These are phyloP conservation scores for Ophiostoma populinum DNA, from an alignment of 2,329 filamentous ascomycete species.

Conservation along the genomic window DNA sequence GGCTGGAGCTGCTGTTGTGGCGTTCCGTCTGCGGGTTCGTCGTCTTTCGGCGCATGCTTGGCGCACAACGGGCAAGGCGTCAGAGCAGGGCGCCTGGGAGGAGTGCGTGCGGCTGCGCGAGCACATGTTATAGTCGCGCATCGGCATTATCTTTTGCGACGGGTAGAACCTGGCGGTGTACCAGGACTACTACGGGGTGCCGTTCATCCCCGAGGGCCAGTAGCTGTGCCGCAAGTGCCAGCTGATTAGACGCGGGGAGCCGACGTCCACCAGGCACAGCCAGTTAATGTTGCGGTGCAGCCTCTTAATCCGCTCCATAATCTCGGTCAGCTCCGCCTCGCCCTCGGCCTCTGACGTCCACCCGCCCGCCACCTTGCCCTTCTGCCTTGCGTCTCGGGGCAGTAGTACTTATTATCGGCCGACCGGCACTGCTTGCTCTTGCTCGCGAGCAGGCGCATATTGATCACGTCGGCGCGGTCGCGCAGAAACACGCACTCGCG, in stretches of 20 bases:
- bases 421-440: constrained; percentile 79
- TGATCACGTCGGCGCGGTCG: constrained; percentile 76
- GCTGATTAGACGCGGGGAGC: constrained; percentile 78
- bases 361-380: too few species aligned
- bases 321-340: too few species aligned
- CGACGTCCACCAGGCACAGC: too few species aligned
- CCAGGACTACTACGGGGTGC: constrained; percentile 96
- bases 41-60: constrained; percentile 84
- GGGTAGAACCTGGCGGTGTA: constrained; percentile 95
- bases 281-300: too few species aligned
- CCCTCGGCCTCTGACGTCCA: too few species aligned
- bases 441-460: constrained; percentile 72
- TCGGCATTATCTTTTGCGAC: constrained; percentile 97
- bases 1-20: too few species aligned
- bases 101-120: constrained; percentile 80
- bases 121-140: constrained; percentile 90
- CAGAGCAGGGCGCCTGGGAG: constrained; percentile 82
- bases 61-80: constrained; percentile 65
- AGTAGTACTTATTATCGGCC: constrained; percentile 85
- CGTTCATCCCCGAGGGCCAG: constrained; percentile 97
- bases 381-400: too few species aligned
- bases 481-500: constrained; percentile 88
- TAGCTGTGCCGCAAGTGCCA: constrained; percentile 97
- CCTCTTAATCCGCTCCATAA: too few species aligned
- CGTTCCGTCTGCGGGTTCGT: constrained; percentile 85